Percentiles rank a stretch among this genome's conserved stretches.
Evolutionary conservation across 106 monocot genomes (phyloP).

Genomic region (Acorus gramineus): DNA sequence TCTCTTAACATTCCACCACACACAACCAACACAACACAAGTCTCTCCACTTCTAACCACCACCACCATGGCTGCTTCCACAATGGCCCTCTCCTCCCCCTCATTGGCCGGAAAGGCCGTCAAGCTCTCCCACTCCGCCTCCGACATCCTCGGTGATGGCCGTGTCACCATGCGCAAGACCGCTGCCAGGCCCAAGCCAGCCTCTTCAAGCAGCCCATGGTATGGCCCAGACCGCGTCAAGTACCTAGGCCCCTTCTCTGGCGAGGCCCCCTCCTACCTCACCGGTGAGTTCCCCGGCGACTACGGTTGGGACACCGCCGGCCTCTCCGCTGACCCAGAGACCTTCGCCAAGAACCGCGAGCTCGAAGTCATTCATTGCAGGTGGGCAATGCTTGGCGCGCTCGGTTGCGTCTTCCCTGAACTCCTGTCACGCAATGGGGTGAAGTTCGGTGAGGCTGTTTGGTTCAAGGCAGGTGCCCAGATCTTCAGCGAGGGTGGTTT

Average conservation of each 20-base stretch:
- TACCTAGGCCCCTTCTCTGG: too few relatives aligned
- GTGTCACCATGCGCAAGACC: conserved; percentile 33
- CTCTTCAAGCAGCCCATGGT: conserved; percentile 27
- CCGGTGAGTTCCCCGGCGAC: conserved; percentile 40
- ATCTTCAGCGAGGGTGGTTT: too few relatives aligned
- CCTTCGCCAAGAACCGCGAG: conserved; percentile 10
- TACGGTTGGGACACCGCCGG: conserved; percentile 2
- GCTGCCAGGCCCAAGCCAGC: conserved; percentile 14
- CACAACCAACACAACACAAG: too few relatives aligned
- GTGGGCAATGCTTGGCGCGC: too few relatives aligned
- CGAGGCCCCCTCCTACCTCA: background rate
- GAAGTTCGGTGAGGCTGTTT: background rate
- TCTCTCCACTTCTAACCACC: too few relatives aligned
- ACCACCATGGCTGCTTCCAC: too few relatives aligned
- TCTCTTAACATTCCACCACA: too few relatives aligned
- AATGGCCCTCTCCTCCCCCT: too few relatives aligned
- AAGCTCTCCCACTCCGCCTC: background rate
- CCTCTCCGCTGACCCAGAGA: conserved; percentile 34
- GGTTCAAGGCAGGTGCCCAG: too few relatives aligned
- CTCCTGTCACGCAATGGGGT: conserved; percentile 33
- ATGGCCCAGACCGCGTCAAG: background rate
- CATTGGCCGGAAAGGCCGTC: background rate
- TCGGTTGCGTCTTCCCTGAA: conserved; percentile 7
- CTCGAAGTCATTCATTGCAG: too few relatives aligned
- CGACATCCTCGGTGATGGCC: conserved; percentile 19